Conservation (phyloP, 2,329 filamentous ascomycete species). For the Penicillium capsulatum region DNA sequence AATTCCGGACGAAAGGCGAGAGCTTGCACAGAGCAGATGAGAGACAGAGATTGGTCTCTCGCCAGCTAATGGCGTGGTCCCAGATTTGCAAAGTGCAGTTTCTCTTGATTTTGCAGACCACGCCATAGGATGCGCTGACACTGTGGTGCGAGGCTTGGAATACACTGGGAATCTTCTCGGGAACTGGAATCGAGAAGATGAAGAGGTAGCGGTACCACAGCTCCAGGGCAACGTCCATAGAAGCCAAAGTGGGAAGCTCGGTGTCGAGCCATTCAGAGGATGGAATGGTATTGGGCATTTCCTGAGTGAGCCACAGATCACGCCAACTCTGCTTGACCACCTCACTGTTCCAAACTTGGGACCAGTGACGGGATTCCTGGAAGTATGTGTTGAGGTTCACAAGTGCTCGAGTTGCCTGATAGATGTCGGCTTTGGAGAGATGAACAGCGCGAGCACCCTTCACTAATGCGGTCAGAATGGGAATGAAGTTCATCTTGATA, state of each 20-base stretch:
- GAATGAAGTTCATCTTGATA: slow-evolving; percentile 53
- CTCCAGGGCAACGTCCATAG: slow-evolving; percentile 38
- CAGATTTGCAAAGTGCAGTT: slow-evolving; percentile 59
- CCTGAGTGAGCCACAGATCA: slow-evolving; percentile 46
- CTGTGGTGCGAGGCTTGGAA: slow-evolving; percentile 62
- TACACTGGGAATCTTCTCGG: slow-evolving; percentile 54
- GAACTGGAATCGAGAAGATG: slow-evolving; percentile 56
- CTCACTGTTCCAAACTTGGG: slow-evolving; percentile 47
- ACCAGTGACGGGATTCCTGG: slow-evolving; percentile 47
- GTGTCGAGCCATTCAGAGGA: slow-evolving; percentile 38
- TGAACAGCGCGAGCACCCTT: slow-evolving; percentile 48
- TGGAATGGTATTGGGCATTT: slow-evolving; percentile 39
- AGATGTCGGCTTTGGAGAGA: slow-evolving; percentile 42
- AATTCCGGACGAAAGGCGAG: slow-evolving; percentile 48
- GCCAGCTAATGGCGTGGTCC: slow-evolving; percentile 61
- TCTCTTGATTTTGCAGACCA: slow-evolving; percentile 59
- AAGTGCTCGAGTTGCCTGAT: slow-evolving; percentile 47
- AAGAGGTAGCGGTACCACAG: slow-evolving; percentile 47
- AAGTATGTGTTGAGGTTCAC: slow-evolving; percentile 50
- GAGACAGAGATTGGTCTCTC: slow-evolving; percentile 52
- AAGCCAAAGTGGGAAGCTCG: slow-evolving; percentile 36
- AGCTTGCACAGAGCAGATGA: slow-evolving; percentile 49
- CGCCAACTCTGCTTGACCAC: slow-evolving; percentile 46
- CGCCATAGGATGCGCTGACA: slow-evolving; percentile 57
- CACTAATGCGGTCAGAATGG: slow-evolving; percentile 49